Percentiles rank a stretch among this genome's conserved stretches.
Evolutionary conservation across 2,329 filamentous ascomycete species (phyloP).

Genomic region (Dothideomycetes sp.): DNA sequence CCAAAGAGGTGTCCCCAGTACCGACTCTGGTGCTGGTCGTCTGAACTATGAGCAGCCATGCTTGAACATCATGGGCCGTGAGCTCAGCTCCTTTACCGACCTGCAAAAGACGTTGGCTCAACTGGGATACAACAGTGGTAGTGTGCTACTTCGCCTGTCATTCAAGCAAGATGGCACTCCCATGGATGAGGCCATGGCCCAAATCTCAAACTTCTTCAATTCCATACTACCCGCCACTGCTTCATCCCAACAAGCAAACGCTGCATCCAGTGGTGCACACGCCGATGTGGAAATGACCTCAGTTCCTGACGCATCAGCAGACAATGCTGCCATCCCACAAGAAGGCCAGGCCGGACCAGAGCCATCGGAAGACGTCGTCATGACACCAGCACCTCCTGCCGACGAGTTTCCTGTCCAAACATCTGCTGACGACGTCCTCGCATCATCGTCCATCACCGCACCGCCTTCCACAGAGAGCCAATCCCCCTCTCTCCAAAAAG

Average conservation of each 20-base stretch:
- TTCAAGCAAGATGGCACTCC: constrained; percentile 69
- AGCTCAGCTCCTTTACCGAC: constrained; percentile 65
- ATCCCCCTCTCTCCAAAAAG: not conserved
- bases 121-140: constrained; percentile 77
- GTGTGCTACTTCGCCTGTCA: constrained; percentile 62
- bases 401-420: constrained; percentile 11
- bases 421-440: constrained; percentile 15
- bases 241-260: constrained; percentile 12
- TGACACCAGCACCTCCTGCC: constrained; percentile 13
- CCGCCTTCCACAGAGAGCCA: constrained; percentile 9
- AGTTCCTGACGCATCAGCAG: constrained; percentile 14
- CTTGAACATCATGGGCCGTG: constrained; percentile 71
- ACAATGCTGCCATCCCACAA: constrained; percentile 13
- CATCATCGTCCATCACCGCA: constrained; percentile 16
- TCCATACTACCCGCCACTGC: constrained; percentile 21
- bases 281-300: constrained; percentile 13
- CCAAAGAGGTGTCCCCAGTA: constrained; percentile 61
- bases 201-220: constrained; percentile 69
- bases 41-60: constrained; percentile 82
- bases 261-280: constrained; percentile 18
- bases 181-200: constrained; percentile 71
- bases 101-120: constrained; percentile 83
- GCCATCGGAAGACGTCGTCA: constrained; percentile 15
- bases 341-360: constrained; percentile 15
- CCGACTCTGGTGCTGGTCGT: constrained; percentile 52